These are phyloP conservation scores for Bromus sterilis DNA, from an alignment of 176 grass and related monocot genomes.

Conservation along the genomic window DNA sequence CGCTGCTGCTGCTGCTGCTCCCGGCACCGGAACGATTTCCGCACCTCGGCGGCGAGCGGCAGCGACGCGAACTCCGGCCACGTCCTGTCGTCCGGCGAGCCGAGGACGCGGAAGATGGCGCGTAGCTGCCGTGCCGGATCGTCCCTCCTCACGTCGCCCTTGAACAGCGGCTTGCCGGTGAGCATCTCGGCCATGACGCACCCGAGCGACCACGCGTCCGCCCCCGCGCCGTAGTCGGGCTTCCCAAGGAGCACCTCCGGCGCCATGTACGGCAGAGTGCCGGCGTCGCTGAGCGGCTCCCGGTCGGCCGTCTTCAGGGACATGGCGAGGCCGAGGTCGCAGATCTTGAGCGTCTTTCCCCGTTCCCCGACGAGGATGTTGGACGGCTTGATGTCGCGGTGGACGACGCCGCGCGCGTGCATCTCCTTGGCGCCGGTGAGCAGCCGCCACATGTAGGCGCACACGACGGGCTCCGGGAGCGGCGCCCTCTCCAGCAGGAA, in stretches of 20 bases:
- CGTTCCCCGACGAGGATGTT: not conserved
- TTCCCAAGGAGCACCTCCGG: not conserved
- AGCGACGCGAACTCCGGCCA: not conserved
- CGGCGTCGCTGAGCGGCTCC: not conserved
- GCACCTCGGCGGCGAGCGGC: not conserved
- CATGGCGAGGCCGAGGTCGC: not conserved
- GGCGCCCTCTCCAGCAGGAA: not conserved
- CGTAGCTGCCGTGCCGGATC: not conserved
- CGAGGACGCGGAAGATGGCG: not conserved
- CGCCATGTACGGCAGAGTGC: not conserved
- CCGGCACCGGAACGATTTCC: not conserved
- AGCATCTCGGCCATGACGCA: not conserved
- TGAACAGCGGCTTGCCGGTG: not conserved
- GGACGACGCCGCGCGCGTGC: not conserved
- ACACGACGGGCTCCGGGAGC: not conserved
- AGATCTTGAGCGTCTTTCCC: not conserved
- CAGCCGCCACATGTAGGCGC: not conserved
- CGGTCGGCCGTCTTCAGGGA: not conserved
- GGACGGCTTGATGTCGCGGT: not conserved
- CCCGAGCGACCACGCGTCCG: not conserved
- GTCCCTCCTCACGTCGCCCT: not conserved
- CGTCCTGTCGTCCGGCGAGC: not conserved
- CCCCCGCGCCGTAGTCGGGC: not conserved
- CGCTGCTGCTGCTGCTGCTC: not conserved
- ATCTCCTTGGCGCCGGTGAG: not conserved